A percentile compares a stretch with the other conserved stretches of the same genome.
phyloP scores from a whole-genome alignment of 2,329 filamentous ascomycete genomes.

The Trichoderma endophyticum region DNA sequence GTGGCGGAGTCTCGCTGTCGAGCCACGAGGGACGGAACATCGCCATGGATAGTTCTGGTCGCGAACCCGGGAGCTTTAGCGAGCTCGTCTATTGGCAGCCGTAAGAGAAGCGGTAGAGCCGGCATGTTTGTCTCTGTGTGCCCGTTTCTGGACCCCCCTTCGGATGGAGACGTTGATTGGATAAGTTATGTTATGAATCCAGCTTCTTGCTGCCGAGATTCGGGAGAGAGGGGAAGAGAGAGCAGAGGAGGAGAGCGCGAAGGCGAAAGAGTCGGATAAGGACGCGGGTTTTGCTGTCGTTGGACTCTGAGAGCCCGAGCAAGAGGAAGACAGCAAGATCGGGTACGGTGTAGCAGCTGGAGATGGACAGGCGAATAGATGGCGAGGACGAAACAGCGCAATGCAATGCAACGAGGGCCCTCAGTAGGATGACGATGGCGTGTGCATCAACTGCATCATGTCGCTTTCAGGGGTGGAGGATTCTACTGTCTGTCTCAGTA shows the following conservation, averaged over 20 bases:
- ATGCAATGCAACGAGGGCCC: constrained; percentile 6
- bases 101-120: constrained; percentile 13
- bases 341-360: constrained; percentile 6
- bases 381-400: constrained; percentile 4
- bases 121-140: constrained; percentile 5
- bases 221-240: background rate
- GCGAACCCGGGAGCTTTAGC: no score
- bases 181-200: background rate
- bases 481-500: background rate
- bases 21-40: background rate
- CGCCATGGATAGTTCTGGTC: background rate
- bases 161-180: background rate
- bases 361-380: background rate
- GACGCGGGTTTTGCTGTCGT: background rate
- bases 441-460: constrained; percentile 15
- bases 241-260: background rate
- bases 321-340: background rate
- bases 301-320: background rate
- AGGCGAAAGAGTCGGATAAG: background rate
- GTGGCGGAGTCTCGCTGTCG: constrained; percentile 12
- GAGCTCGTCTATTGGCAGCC: background rate
- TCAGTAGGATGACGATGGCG: constrained; percentile 9
- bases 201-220: background rate
- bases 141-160: background rate
- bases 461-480: background rate